Base-by-base conservation (phyloP, 2,329 filamentous ascomycete genomes). In the Trichoderma sp. region DNA sequence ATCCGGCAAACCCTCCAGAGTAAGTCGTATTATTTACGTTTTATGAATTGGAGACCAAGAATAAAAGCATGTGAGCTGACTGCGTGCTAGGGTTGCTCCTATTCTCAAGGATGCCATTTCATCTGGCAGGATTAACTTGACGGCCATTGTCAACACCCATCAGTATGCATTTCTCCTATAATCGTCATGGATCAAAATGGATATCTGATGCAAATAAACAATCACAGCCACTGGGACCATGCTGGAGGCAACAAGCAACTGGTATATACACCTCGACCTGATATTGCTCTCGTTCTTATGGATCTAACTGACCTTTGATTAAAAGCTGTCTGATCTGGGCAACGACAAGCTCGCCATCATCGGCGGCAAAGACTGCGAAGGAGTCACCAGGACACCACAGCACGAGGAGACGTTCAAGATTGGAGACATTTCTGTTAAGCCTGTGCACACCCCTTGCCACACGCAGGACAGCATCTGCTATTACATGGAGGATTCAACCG, bases 381-480 rank as follows among this genome's bases (percentile, higher is more conserved):
- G 88, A 28, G 95, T 98, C 61, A 94, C 91, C 28, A 86, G 86
- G 76, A 97, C 92, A 0, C 95, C 95, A 0, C 82, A 84, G 3
- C 88, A 98, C 80, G 90, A 91, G 50, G 89, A 93, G 75, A 89
- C 86, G 3, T 97, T 98, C 85, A 91, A 89, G 74, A 89, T 99
- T 73, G 96, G 96, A 70, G 87, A 88, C 75, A 96, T 99, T 80
- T 87, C 88, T 15, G 92, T 98, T 71, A 95, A 89, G 79, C 92
- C 93, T 28, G 85, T 98, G n/a, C 93, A 98, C 82, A 99, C 96
- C 13, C 96, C 96, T 2, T 99, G 96, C 81, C 96, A 99, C 81
- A 99, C 96, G 1, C 95, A 98, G 84, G 96, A 99, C 84, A 98
- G 95, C 81, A 97, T 99, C 80, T 99, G 96, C 86, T 99, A 91